These are phyloP conservation scores for Pichia paraexigua DNA, from an alignment of 805 yeast genomes.

Conservation along the genomic window DNA sequence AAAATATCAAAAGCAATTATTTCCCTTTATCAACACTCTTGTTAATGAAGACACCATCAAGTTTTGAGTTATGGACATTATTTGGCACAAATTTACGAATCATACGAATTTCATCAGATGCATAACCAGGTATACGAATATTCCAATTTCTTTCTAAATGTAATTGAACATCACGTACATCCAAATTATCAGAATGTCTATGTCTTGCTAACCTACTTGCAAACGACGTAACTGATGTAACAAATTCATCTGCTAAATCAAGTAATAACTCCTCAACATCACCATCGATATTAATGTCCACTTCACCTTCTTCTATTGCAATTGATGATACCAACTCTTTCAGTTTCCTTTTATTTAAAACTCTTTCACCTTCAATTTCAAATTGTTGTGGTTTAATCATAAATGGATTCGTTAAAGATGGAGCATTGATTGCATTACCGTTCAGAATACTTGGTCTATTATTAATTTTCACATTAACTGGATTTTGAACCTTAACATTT, in stretches of 20 bases:
- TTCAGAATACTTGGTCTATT: conserved; percentile 78
- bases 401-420: conserved; percentile 73
- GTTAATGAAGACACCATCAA: conserved; percentile 59
- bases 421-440: conserved; percentile 66
- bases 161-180: conserved; percentile 82
- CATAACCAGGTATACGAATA: conserved; percentile 86
- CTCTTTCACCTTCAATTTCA: conserved; percentile 75
- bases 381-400: conserved; percentile 68
- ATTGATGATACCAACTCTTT: conserved; percentile 78
- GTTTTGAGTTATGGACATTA: conserved; percentile 52
- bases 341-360: conserved; percentile 80
- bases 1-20: background rate
- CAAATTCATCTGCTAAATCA: conserved; percentile 94
- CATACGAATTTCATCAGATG: conserved; percentile 82
- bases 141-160: conserved; percentile 94
- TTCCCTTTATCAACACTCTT: conserved; percentile 48
- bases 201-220: conserved; percentile 95
- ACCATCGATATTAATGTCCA: conserved; percentile 85
- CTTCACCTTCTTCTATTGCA: conserved; percentile 84
- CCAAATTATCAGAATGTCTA: conserved; percentile 79
- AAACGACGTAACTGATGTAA: conserved; percentile 80
- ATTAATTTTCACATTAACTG: conserved; percentile 52
- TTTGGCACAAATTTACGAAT: conserved; percentile 68
- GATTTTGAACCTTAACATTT: conserved; percentile 54
- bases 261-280: conserved; percentile 87